phyloP scores from a whole-genome alignment of 108 stramenopile genomes.

The Poteriospumella lacustris region DNA sequence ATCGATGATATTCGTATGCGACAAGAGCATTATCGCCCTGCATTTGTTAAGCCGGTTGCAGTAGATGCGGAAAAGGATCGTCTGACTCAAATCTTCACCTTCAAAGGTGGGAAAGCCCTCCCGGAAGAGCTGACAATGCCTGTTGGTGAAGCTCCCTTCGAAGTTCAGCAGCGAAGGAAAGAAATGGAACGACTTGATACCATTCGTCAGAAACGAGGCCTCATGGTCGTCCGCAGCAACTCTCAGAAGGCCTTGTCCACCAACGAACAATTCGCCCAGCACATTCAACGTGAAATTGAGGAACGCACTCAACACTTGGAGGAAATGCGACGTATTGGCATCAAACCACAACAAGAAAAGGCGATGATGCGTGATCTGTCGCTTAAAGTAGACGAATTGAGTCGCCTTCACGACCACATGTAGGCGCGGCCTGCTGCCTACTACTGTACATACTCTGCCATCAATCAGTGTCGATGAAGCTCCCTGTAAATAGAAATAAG shows the following conservation, averaged over 20 bases:
- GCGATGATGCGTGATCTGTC: too few relatives aligned
- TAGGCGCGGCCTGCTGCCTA: too few relatives aligned
- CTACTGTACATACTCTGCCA: too few relatives aligned
- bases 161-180: background rate
- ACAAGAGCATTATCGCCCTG: constrained; percentile 26
- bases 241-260: too few relatives aligned
- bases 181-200: constrained; percentile 15
- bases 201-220: background rate
- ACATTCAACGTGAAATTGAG: constrained; percentile 1
- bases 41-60: background rate
- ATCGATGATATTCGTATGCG: constrained; percentile 15
- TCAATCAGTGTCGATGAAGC: too few relatives aligned
- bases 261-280: background rate
- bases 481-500: too few relatives aligned
- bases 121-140: background rate
- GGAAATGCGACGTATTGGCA: constrained; percentile 2
- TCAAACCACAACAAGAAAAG: background rate
- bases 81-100: constrained; percentile 1
- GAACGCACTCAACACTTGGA: background rate
- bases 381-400: too few relatives aligned
- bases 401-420: too few relatives aligned
- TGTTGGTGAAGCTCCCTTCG: constrained; percentile 24
- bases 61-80: constrained; percentile 13
- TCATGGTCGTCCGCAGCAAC: background rate
- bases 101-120: constrained; percentile 27